phyloP scores from a whole-genome alignment of 192 early-diverging fungal species.

The Backusella luteola region DNA sequence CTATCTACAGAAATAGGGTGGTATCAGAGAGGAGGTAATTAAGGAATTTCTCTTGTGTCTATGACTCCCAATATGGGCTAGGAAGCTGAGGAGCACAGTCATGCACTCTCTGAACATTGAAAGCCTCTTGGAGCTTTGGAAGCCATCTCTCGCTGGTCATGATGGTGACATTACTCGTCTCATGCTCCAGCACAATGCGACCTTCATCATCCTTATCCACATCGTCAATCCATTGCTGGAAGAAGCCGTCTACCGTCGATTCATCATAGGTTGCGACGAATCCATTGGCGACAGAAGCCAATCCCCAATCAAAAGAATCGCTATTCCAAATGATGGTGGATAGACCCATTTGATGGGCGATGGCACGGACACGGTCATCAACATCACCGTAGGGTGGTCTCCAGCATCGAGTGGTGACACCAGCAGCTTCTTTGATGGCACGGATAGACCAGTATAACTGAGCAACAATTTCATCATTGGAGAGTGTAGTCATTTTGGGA shows the following conservation, averaged over 20 bases:
- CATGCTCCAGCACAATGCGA: constrained; percentile 45
- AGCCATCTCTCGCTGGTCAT: constrained; percentile 40
- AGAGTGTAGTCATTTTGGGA: constrained; percentile 43
- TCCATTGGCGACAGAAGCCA: constrained; percentile 27
- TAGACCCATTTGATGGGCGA: constrained; percentile 54
- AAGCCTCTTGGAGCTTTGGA: constrained; percentile 33
- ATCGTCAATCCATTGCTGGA: constrained; percentile 24
- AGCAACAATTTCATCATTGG: constrained; percentile 47
- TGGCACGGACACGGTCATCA: constrained; percentile 69
- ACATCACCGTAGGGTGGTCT: constrained; percentile 74
- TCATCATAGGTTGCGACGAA: background rate
- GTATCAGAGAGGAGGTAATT: background rate
- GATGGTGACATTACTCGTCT: constrained; percentile 38
- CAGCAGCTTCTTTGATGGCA: constrained; percentile 46
- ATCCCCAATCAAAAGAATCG: constrained; percentile 41
- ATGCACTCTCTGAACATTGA: constrained; percentile 36
- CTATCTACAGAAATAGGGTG: background rate
- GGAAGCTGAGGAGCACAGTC: constrained; percentile 36
- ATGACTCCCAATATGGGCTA: constrained; percentile 40
- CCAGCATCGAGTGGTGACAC: constrained; percentile 45
- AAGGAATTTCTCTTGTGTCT: background rate
- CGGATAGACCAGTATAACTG: constrained; percentile 44
- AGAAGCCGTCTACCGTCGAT: constrained; percentile 20
- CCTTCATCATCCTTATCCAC: constrained; percentile 26
- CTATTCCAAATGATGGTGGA: constrained; percentile 27